Evolutionary conservation across 441 rosid species (phyloP).

Genomic region (Dalechampia spathulata): DNA sequence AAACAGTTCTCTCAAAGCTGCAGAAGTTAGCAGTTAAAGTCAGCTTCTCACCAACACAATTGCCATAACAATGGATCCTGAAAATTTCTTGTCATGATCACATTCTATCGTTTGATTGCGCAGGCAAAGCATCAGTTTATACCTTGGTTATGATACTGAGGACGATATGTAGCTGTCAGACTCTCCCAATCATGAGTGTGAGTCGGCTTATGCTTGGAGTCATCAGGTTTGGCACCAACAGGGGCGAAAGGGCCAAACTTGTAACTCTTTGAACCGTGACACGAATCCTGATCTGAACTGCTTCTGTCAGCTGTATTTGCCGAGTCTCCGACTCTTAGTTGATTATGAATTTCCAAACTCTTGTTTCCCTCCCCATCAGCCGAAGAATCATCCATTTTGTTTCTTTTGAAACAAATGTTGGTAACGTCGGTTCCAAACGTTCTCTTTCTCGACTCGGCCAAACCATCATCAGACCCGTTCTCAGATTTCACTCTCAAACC

Average conservation of each 20-base stretch:
- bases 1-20: constrained; percentile 84
- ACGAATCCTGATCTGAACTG: constrained; percentile 31
- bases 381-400: constrained; percentile 34
- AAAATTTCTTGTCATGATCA: neutral
- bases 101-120: neutral
- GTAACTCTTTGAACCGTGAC: constrained; percentile 34
- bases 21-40: constrained; percentile 16
- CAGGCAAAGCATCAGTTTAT: too few relatives aligned
- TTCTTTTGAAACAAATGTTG: constrained; percentile 50
- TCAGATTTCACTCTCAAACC: constrained; percentile 43
- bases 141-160: constrained; percentile 64
- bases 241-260: constrained; percentile 92
- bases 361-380: constrained; percentile 18
- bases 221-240: constrained; percentile 19
- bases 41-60: neutral
- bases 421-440: constrained; percentile 76
- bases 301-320: constrained; percentile 22
- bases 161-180: constrained; percentile 28
- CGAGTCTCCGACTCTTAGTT: constrained; percentile 22
- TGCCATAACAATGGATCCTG: neutral
- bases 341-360: constrained; percentile 24
- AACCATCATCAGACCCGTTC: constrained; percentile 22
- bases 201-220: constrained; percentile 23
- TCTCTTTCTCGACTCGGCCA: constrained; percentile 52
- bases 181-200: constrained; percentile 38